Conservation (phyloP, 208 protist species). For the Naegleria lovaniensis region DNA sequence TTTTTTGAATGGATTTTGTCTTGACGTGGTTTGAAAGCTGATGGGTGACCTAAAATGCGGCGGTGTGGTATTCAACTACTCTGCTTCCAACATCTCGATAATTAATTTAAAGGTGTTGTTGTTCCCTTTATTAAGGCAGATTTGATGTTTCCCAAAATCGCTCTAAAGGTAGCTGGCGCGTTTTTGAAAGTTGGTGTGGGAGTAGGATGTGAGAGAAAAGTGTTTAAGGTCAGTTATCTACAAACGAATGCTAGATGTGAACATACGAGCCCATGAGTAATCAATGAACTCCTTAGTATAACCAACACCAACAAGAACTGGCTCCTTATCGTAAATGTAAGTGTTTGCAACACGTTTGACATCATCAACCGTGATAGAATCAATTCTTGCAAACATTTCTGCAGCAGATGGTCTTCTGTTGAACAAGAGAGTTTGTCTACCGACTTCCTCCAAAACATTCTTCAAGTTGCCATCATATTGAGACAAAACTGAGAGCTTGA, state of each 20-base stretch:
- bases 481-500: background rate
- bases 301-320: background rate
- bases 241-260: background rate
- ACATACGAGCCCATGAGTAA: background rate
- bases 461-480: background rate
- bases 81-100: too few species aligned
- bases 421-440: background rate
- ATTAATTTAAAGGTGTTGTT: too few species aligned
- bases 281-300: background rate
- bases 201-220: too few species aligned
- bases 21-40: too few species aligned
- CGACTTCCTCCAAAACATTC: slow-evolving; percentile 8
- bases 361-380: background rate
- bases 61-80: too few species aligned
- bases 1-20: too few species aligned
- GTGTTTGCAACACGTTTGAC: background rate
- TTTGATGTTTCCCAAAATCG: too few species aligned
- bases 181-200: too few species aligned
- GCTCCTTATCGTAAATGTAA: slow-evolving; percentile 14
- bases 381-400: slow-evolving; percentile 25
- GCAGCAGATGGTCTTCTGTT: slow-evolving; percentile 10
- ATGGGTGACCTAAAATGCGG: too few species aligned
- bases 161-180: too few species aligned
- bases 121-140: too few species aligned
- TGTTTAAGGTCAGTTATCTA: background rate